Evolutionary conservation across 139 green algal genomes (phyloP), one percentile per base, ranked within the genome.

Genomic region (Haematococcus sp.): DNA sequence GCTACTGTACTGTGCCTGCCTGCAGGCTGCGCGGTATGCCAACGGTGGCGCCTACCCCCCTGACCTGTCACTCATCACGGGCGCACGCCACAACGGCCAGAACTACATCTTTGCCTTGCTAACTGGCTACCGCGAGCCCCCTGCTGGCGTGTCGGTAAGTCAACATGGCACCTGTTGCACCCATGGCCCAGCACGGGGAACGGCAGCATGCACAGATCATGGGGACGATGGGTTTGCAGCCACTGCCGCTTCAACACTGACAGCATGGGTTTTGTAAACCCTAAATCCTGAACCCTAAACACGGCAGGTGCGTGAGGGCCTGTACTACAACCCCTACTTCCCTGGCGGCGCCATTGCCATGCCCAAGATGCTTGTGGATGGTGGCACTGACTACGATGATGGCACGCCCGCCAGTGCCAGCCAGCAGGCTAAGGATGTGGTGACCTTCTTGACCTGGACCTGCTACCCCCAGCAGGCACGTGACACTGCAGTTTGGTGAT

Each of bases 321-420:
- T 99, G 75, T 89, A 99, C 86, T 99, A 99, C 89, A 99, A 99
- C 89, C 96, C 96, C 17, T 99, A 99, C 90, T 99, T 99, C 87
- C 92, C 94, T 31, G 96, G 96, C 32, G 96, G 96, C 49, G 93
- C 95, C 70, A 99, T 99, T 70, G 96, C 96, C 71, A 99, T 99
- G 96, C 96, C 96, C 52, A 88, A 81, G 69, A 98, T 98, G 96
- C 87, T 99, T 28, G 93, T 89, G 35, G 96, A 99, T 80, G 96
- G 88, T 28, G 95, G 94, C 33, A 88, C 96, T 32, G 96, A 99
- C 86, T 99, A 99, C 71, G 96, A 99, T 58, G 96, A 99, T 70
- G 96, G 93, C 70, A 99, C 95, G 1, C 86, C 89, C 22, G 89
- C 93, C 52, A 96, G 88, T n/a, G 93, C 96, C 76, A 89, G 88